Evolutionary conservation across 2,329 filamentous ascomycete species (phyloP).

Genomic region (Clonostachys sp.): DNA sequence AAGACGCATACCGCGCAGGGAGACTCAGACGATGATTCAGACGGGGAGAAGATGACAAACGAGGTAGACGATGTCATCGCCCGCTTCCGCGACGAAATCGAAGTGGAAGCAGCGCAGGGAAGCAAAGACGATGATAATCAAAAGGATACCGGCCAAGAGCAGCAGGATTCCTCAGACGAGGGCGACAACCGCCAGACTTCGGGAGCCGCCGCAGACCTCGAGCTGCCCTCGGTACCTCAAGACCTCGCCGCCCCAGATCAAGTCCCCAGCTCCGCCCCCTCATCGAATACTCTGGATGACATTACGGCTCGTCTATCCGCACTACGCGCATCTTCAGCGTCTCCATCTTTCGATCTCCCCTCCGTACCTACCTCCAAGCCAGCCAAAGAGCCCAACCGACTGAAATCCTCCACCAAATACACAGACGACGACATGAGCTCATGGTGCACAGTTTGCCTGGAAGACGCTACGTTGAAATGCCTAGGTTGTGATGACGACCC

Average conservation of each 20-base stretch:
- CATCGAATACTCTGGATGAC: constrained; percentile 25
- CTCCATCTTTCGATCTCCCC: constrained; percentile 34
- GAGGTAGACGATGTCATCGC: constrained; percentile 40
- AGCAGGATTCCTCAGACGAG: not conserved
- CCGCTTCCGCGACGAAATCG: constrained; percentile 38
- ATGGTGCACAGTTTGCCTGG: constrained; percentile 81
- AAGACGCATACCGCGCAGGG: not conserved
- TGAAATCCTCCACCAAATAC: constrained; percentile 35
- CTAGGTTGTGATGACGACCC: constrained; percentile 61
- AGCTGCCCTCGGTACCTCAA: constrained; percentile 40
- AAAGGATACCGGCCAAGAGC: too few relatives aligned
- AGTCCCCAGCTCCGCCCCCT: constrained; percentile 24
- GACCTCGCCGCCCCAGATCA: constrained; percentile 24
- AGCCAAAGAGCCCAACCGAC: constrained; percentile 30
- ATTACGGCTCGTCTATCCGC: constrained; percentile 49
- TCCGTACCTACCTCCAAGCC: constrained; percentile 46
- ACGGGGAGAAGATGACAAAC: constrained; percentile 41
- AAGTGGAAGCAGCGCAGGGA: constrained; percentile 19
- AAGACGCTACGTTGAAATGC: constrained; percentile 71
- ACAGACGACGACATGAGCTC: constrained; percentile 68
- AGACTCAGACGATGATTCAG: constrained; percentile 35
- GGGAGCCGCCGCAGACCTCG: constrained; percentile 16
- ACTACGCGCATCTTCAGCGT: constrained; percentile 29
- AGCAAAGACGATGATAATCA: not conserved
- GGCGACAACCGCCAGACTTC: not conserved